Evolutionary conservation across 1,284 basidiomycete genomes (phyloP).

Genomic region (Porodaedalea pini): DNA sequence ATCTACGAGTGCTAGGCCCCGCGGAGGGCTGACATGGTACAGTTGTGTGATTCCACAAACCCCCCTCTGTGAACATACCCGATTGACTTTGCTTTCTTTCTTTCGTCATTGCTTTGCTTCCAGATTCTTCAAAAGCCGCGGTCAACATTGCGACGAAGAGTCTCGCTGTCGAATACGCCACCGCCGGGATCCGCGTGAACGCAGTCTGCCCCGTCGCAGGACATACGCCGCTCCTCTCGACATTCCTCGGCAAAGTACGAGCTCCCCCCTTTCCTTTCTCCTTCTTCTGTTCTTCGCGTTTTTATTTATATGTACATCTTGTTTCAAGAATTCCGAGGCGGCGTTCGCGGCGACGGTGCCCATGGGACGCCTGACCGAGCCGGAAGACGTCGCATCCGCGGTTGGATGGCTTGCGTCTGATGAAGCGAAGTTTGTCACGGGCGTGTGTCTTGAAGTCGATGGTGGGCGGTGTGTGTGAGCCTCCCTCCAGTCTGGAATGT

Average conservation of each 20-base stretch:
- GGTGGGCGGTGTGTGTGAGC: conserved; percentile 49
- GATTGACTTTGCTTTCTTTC: no score
- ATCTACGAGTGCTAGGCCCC: conserved; percentile 9
- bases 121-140: conserved; percentile 14
- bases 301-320: not conserved
- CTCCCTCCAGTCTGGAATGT: no score
- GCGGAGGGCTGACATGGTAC: conserved; percentile 19
- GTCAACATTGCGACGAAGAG: conserved; percentile 14
- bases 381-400: conserved; percentile 37
- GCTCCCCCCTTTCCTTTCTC: not conserved
- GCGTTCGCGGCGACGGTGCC: conserved; percentile 15
- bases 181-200: conserved; percentile 11
- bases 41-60: conserved; percentile 14
- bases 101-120: not conserved
- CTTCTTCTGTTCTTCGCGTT: not conserved
- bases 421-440: conserved; percentile 83
- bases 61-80: no score
- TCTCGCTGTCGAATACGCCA: conserved; percentile 12
- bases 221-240: conserved; percentile 13
- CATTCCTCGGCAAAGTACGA: conserved; percentile 18
- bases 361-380: conserved; percentile 16
- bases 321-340: conserved; percentile 8
- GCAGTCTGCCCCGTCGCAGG: conserved; percentile 20
- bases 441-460: conserved; percentile 79
- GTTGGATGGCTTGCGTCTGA: conserved; percentile 84